These are phyloP conservation scores for Ophiostoma triangulosporum DNA, from an alignment of 2,329 filamentous ascomycete species.

Conservation along the genomic window DNA sequence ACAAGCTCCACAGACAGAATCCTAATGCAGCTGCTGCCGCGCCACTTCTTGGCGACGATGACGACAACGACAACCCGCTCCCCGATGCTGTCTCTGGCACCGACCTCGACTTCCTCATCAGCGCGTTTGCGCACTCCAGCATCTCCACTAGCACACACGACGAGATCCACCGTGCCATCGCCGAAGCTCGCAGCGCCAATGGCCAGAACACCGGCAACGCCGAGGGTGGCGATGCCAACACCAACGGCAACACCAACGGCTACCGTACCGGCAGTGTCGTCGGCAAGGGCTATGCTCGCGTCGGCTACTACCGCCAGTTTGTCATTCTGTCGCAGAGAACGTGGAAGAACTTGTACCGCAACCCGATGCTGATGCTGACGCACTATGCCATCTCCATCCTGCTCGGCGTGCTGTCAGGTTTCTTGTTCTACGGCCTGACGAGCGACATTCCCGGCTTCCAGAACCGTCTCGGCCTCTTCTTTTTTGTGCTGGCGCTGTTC, in stretches of 20 bases:
- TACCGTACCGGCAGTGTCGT: conserved; percentile 43
- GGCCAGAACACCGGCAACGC: conserved; percentile 30
- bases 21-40: conserved; percentile 32
- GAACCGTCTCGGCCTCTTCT: conserved; percentile 91
- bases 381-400: conserved; percentile 96
- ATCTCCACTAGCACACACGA: conserved; percentile 61
- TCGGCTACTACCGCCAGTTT: conserved; percentile 73
- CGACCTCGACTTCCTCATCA: conserved; percentile 70
- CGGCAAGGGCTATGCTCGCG: conserved; percentile 68
- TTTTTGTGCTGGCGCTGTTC: conserved; percentile 90
- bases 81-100: conserved; percentile 49
- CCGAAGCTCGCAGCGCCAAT: conserved; percentile 53
- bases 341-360: conserved; percentile 94
- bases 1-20: conserved; percentile 36
- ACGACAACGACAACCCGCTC: conserved; percentile 54
- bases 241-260: conserved; percentile 16
- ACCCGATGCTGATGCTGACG: conserved; percentile 95
- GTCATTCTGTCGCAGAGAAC: conserved; percentile 78
- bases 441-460: conserved; percentile 97
- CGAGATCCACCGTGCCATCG: conserved; percentile 61
- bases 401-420: conserved; percentile 85
- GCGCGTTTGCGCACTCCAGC: conserved; percentile 62
- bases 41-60: conserved; percentile 38
- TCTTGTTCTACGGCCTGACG: conserved; percentile 89
- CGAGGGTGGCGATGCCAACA: not conserved